Evolutionary conservation across 352 stramenopile genomes (phyloP), one percentile per base, ranked within the genome.

Genomic region (Elongisporangium undulatum): DNA sequence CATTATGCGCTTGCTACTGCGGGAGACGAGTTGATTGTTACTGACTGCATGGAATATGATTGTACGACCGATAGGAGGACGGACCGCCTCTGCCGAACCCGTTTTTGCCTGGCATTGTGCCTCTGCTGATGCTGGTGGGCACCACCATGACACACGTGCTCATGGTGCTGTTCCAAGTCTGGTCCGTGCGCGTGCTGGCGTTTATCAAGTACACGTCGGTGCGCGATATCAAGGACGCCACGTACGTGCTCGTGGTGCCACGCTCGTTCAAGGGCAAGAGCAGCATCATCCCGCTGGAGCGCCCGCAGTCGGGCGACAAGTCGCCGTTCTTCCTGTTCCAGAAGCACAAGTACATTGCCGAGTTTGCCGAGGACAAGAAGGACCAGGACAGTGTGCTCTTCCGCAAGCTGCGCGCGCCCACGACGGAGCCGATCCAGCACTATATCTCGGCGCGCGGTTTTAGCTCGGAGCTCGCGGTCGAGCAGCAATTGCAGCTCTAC

Each of bases 81-180:
- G 81, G 77, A 0, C 80, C 84, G 41, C 82, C 86, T 26, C 63
- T 98, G 53, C 92, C 92, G 0, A 97, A 96, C 63, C 89, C 89
- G 53, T 97, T 95, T 65, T 65, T 98, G 53, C 92, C 92, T 19
- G 88, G 71, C 12, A 97, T 97, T 56, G 85, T 94, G 59, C 87
- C 92, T 5, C 62, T 97, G 56, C 72, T 98, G n/a, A 95, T 83
- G 55, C 67, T 97, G 55, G 63, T 95, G 24, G 72, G 63, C 26
- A 90, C 89, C 5, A 69, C 91, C 45, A 79, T 92, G 34, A 73
- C 86, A 61, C 90, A 97, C 64, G 73, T 89, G 3, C 81, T 97
- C 51, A 86, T 97, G 72, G 62, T 95, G 24, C 73, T 97, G 20
- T 84, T 96, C 49, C 91, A 97, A 63, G 75, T 97, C 49, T 96